phyloP scores from a whole-genome alignment of 2,329 filamentous ascomycete species.

The Penicillium griseofulvum region DNA sequence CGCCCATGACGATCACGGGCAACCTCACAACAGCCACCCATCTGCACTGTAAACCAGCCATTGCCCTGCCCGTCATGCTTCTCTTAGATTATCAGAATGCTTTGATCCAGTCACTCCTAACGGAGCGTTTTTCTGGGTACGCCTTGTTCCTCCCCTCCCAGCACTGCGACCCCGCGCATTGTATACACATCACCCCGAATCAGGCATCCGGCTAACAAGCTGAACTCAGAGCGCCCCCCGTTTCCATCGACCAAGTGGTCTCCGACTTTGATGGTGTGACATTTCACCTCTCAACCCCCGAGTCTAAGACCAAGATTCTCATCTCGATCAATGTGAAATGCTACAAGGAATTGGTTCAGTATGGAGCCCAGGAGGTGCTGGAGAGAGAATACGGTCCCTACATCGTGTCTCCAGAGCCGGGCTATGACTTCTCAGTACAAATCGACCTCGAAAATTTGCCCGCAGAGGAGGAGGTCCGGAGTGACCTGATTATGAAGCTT shows the following conservation, averaged over 20 bases:
- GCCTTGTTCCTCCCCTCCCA: slow-evolving; percentile 11
- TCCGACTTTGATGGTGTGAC: slow-evolving; percentile 99
- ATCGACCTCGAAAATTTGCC: slow-evolving; percentile 88
- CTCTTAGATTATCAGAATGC: slow-evolving; percentile 99
- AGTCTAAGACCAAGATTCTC: slow-evolving; percentile 88
- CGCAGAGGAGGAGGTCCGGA: slow-evolving; percentile 75
- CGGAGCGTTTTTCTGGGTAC: slow-evolving; percentile 88
- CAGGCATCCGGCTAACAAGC: slow-evolving; percentile 40
- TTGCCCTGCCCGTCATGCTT: slow-evolving; percentile 59
- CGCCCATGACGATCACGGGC: slow-evolving; percentile 32
- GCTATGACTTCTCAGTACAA: slow-evolving; percentile 93
- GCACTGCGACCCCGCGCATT: slow-evolving; percentile 24
- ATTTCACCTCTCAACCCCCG: slow-evolving; percentile 96
- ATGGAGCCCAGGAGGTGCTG: slow-evolving; percentile 88
- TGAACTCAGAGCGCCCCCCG: slow-evolving; percentile 68
- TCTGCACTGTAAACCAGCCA: slow-evolving; percentile 12
- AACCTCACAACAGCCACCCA: slow-evolving; percentile 23
- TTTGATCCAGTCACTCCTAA: slow-evolving; percentile 92
- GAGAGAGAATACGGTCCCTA: slow-evolving; percentile 92
- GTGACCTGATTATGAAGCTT: slow-evolving; percentile 82
- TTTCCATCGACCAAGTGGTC: slow-evolving; percentile 93
- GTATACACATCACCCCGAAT: slow-evolving; percentile 29
- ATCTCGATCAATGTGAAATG: slow-evolving; percentile 95
- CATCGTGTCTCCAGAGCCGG: slow-evolving; percentile 80
- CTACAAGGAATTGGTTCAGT: slow-evolving; percentile 85